phyloP scores from a whole-genome alignment of 495 filamentous ascomycete species.

The Podospora conica region DNA sequence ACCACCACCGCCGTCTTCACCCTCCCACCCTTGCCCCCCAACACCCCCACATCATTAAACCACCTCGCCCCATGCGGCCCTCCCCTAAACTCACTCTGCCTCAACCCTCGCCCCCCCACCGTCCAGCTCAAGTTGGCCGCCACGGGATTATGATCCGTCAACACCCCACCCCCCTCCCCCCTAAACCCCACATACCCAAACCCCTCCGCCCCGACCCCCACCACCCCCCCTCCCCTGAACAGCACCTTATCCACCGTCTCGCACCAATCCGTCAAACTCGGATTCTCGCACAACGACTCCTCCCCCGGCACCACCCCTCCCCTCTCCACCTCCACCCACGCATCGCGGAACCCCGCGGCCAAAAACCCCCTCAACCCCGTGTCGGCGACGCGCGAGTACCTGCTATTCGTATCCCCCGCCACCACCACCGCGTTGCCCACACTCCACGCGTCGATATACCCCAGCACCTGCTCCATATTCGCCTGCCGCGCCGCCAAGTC shows the following conservation, averaged over 20 bases:
- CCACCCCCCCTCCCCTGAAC: conserved; percentile 45
- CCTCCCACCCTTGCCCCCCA: conserved; percentile 19
- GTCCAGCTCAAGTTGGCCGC: conserved; percentile 49
- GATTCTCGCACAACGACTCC: conserved; percentile 45
- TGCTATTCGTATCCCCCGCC: conserved; percentile 54
- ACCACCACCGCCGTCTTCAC: conserved; percentile 31
- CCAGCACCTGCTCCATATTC: conserved; percentile 51
- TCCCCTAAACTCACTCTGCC: conserved; percentile 46
- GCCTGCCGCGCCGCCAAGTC: conserved; percentile 46
- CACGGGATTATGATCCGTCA: conserved; percentile 59
- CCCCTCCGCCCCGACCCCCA: conserved; percentile 36
- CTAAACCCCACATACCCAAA: conserved; percentile 53
- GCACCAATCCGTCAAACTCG: conserved; percentile 42
- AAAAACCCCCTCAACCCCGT: conserved; percentile 41
- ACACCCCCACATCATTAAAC: conserved; percentile 48
- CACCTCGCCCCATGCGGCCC: conserved; percentile 45
- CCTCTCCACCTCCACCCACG: conserved; percentile 47
- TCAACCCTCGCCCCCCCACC: conserved; percentile 27
- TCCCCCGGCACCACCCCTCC: conserved; percentile 40
- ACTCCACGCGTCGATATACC: conserved; percentile 47
- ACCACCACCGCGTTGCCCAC: conserved; percentile 53
- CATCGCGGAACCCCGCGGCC: conserved; percentile 40
- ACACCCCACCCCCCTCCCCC: conserved; percentile 44
- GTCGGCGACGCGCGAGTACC: conserved; percentile 49
- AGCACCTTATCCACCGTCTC: conserved; percentile 61